A percentile compares a stretch with the other conserved stretches of the same genome.
Conservation (phyloP, 495 filamentous ascomycete genomes). For the Penicillium soppii region DNA sequence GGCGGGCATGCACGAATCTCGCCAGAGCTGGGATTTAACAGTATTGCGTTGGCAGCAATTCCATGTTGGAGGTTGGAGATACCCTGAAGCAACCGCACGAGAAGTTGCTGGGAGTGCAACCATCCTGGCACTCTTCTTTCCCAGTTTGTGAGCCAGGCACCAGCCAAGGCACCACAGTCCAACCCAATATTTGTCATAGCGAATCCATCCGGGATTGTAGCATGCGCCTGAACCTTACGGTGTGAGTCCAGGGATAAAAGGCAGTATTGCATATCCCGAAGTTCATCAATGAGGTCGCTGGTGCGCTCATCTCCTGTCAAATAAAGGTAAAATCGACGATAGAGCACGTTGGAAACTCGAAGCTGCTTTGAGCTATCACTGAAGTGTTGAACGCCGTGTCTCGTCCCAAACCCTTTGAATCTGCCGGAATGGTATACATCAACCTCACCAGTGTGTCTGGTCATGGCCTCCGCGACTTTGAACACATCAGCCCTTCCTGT, state of each 20-base stretch:
- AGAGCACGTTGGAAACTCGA: conserved; percentile 46
- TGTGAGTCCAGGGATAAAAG: conserved; percentile 42
- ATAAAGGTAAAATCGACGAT: conserved; percentile 48
- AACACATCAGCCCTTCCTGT: conserved; percentile 46
- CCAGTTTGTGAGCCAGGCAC: conserved; percentile 45
- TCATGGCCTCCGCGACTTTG: conserved; percentile 47
- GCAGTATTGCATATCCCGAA: conserved; percentile 25
- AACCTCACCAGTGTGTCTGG: conserved; percentile 49
- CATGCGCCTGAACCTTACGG: conserved; percentile 45
- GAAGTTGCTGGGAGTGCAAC: conserved; percentile 5
- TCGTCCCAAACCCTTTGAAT: conserved; percentile 50
- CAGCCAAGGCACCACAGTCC: conserved; percentile 44
- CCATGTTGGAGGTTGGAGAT: conserved; percentile 19
- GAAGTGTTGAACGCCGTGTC: conserved; percentile 53
- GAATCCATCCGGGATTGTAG: conserved; percentile 32
- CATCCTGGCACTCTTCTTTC: conserved; percentile 31
- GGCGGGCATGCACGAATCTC: conserved; percentile 20
- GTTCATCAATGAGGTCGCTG: conserved; percentile 42
- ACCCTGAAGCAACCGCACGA: conserved; percentile 16
- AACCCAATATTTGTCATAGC: conserved; percentile 41
- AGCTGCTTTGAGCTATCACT: conserved; percentile 51
- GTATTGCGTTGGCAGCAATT: conserved; percentile 20
- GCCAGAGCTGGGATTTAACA: conserved; percentile 17
- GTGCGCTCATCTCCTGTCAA: conserved; percentile 44
- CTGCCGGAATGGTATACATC: conserved; percentile 49